Conservation (phyloP, 2,329 filamentous ascomycete genomes). For the Talaromyces funiculosus region DNA sequence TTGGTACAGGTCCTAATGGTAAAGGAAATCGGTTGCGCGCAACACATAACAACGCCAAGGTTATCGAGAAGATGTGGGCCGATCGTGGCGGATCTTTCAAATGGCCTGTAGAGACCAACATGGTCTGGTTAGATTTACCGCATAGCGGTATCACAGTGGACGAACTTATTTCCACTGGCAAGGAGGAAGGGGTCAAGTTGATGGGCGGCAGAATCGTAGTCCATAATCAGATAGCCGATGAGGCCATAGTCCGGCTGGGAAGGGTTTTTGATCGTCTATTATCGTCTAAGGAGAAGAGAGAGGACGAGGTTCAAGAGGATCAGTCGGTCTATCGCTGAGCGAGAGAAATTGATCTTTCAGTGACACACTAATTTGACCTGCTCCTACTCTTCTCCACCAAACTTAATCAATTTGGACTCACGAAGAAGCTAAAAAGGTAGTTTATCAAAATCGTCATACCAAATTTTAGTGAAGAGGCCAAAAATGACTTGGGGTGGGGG, state of each 20-base stretch:
- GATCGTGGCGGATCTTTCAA: slow-evolving; percentile 48
- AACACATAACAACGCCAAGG: slow-evolving; percentile 21
- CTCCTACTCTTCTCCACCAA: no score
- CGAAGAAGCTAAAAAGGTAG: no score
- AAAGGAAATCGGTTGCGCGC: slow-evolving; percentile 7
- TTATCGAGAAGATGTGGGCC: slow-evolving; percentile 18
- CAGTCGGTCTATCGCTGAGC: not conserved
- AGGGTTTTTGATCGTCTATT: not conserved
- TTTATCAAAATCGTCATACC: no score
- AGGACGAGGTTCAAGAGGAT: not conserved
- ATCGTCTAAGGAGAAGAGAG: not conserved
- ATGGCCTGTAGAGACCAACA: slow-evolving; percentile 28
- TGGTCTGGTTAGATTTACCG: not conserved
- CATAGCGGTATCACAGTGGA: not conserved
- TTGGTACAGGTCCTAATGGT: slow-evolving; percentile 19
- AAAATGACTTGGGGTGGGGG: no score
- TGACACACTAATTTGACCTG: no score
- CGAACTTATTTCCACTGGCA: not conserved
- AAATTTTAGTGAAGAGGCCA: no score
- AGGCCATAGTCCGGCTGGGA: slow-evolving; percentile 22
- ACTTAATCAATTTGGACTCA: no score
- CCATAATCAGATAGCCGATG: slow-evolving; percentile 28
- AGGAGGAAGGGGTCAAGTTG: slow-evolving; percentile 13
- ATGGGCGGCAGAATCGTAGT: slow-evolving; percentile 24
- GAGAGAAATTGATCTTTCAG: no score